Percentiles rank a stretch among this genome's conserved stretches.
phyloP scores from a whole-genome alignment of 192 early-diverging fungal genomes.

The Rhizoclosmatium sp. region DNA sequence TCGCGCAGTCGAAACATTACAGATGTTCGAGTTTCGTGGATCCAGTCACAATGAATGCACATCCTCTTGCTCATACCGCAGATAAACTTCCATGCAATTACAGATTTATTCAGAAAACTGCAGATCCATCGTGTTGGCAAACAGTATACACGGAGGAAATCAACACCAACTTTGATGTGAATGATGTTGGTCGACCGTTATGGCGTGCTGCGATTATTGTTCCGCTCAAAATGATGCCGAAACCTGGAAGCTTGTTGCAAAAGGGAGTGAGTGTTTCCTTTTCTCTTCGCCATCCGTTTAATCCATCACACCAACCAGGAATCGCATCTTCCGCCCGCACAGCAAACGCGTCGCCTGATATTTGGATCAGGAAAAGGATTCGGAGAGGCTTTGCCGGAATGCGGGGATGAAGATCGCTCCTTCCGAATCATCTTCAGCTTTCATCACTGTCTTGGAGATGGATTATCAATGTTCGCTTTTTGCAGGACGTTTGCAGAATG shows the following conservation, averaged over 20 bases:
- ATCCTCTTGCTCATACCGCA: constrained; percentile 47
- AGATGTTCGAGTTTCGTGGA: constrained; percentile 42
- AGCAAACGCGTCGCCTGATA: neutral
- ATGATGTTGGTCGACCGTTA: constrained; percentile 39
- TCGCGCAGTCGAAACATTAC: constrained; percentile 46
- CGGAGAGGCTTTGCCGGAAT: too few species aligned
- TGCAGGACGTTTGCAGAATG: constrained; percentile 43
- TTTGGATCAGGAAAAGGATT: too few species aligned
- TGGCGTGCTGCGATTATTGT: constrained; percentile 50
- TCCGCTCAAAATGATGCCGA: constrained; percentile 36
- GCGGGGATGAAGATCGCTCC: too few species aligned
- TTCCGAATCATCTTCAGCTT: constrained; percentile 58
- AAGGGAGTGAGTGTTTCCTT: neutral
- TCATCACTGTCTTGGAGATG: constrained; percentile 60
- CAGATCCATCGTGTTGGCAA: constrained; percentile 30
- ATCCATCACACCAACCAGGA: neutral
- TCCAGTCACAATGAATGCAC: constrained; percentile 35
- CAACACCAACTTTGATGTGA: constrained; percentile 54
- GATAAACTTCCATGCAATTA: constrained; percentile 43
- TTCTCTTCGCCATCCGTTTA: too few species aligned
- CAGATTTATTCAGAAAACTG: constrained; percentile 22
- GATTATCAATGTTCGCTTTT: constrained; percentile 52
- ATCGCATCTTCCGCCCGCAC: neutral
- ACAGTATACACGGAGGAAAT: constrained; percentile 47
- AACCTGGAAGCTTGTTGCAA: neutral